phyloP scores from a whole-genome alignment of 1,139 yeast genomes.

The Yamadazyma buinensis region DNA sequence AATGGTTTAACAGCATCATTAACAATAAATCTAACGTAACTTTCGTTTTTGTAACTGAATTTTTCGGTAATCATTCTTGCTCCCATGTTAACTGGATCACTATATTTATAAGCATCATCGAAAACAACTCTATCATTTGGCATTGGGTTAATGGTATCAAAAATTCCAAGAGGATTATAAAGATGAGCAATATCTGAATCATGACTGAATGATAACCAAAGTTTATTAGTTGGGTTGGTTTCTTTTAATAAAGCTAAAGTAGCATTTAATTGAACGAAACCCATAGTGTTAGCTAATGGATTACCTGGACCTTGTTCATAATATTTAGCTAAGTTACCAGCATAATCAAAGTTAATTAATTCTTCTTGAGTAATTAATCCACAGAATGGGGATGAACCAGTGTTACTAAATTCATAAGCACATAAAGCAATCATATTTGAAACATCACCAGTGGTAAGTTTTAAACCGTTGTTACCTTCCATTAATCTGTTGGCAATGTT shows the following conservation, averaged over 20 bases:
- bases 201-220: constrained; percentile 53
- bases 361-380: constrained; percentile 50
- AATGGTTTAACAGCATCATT: constrained; percentile 58
- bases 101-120: constrained; percentile 56
- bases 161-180: constrained; percentile 49
- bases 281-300: constrained; percentile 37
- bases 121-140: constrained; percentile 43
- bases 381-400: constrained; percentile 47
- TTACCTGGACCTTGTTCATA: constrained; percentile 51
- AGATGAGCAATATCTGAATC: constrained; percentile 53
- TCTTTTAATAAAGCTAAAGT: constrained; percentile 40
- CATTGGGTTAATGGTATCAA: constrained; percentile 26
- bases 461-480: constrained; percentile 28
- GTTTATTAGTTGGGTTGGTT: constrained; percentile 20
- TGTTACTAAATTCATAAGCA: constrained; percentile 52
- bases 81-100: constrained; percentile 54
- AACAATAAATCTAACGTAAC: constrained; percentile 45
- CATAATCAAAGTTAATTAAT: constrained; percentile 39
- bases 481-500: constrained; percentile 36
- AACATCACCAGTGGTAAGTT: constrained; percentile 42
- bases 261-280: constrained; percentile 48
- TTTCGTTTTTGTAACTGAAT: constrained; percentile 35
- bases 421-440: constrained; percentile 39
- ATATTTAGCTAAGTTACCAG: constrained; percentile 39
- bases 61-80: constrained; percentile 50